Evolutionary conservation across 2,329 filamentous ascomycete species (phyloP).

Genomic region (Dactylonectria macrodidyma): DNA sequence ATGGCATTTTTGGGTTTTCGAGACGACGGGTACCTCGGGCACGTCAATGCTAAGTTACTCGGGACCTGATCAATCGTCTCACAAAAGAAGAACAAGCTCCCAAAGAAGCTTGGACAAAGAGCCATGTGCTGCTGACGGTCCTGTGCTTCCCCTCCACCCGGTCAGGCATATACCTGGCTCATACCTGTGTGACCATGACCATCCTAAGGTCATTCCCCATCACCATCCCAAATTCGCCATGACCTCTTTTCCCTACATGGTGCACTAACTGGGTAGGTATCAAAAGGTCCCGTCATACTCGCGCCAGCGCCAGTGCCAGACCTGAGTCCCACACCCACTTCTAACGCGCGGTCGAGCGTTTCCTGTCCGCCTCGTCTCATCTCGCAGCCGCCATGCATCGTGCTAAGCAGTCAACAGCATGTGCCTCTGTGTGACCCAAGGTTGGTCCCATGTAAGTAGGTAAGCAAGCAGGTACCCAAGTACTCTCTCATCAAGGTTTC

Average conservation of each 20-base stretch:
- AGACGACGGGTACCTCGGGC: neutral
- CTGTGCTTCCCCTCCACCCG: neutral
- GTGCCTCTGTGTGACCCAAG: neutral
- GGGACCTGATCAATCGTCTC: neutral
- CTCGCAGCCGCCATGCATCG: neutral
- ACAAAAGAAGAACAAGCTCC: neutral
- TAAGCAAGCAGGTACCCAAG: no score
- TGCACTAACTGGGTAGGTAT: neutral
- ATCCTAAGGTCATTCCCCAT: neutral
- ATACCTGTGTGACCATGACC: neutral
- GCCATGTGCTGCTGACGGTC: neutral
- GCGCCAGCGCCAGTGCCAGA: neutral
- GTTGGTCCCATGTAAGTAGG: no score
- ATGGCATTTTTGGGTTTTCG: neutral
- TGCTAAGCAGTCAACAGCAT: neutral
- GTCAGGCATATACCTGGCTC: neutral
- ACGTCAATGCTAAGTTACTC: neutral
- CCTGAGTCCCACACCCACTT: neutral
- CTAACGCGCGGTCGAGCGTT: neutral
- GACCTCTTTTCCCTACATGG: conserved; percentile 1
- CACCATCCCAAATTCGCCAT: neutral
- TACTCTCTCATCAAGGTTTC: neutral
- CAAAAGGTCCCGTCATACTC: neutral
- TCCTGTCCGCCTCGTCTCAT: conserved; percentile 2
- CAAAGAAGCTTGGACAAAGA: neutral